Conservation (phyloP, 768 basidiomycete genomes). For the Serendipita vermifera region DNA sequence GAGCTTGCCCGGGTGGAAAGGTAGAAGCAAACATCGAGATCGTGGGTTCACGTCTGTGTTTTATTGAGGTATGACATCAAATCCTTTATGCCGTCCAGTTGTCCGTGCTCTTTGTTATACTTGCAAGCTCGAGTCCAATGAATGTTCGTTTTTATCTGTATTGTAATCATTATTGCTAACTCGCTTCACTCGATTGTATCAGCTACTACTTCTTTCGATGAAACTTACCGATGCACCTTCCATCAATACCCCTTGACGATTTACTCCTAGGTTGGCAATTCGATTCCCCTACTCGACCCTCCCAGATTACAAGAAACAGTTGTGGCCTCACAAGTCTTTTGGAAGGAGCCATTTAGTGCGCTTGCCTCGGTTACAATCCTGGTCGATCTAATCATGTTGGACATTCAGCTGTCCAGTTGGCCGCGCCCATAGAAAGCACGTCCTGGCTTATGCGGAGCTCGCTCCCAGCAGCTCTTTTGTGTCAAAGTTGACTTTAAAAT, state of each 20-base stretch:
- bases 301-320: constrained; percentile 75
- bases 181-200: too few relatives aligned
- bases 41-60: too few relatives aligned
- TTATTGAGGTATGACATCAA: too few relatives aligned
- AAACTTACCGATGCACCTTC: neutral
- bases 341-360: constrained; percentile 81
- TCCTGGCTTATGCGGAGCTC: constrained; percentile 83
- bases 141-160: too few relatives aligned
- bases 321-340: constrained; percentile 64
- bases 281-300: constrained; percentile 82
- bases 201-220: neutral
- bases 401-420: constrained; percentile 81
- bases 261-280: constrained; percentile 84
- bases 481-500: constrained; percentile 30
- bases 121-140: too few relatives aligned
- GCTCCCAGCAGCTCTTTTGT: constrained; percentile 70
- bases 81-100: too few relatives aligned
- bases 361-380: constrained; percentile 75
- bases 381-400: constrained; percentile 88
- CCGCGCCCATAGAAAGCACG: constrained; percentile 57
- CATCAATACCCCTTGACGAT: constrained; percentile 53
- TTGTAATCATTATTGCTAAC: too few relatives aligned
- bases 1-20: too few relatives aligned
- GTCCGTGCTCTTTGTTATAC: too few relatives aligned
- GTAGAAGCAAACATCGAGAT: too few relatives aligned